Conservation (phyloP, 129 eudicot genomes). For the Calendula officinalis region DNA sequence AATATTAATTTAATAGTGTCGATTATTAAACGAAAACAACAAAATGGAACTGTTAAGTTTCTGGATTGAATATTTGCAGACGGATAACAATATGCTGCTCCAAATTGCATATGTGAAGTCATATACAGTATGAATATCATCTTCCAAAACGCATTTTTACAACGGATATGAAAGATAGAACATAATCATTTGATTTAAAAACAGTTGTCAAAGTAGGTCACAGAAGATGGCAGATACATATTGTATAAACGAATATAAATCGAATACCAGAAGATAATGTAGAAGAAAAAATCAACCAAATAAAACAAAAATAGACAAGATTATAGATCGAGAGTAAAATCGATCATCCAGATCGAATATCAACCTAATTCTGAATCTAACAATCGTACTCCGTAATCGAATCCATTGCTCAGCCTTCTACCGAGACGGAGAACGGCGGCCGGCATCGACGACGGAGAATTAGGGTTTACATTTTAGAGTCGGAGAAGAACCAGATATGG, state of each 20-base stretch:
- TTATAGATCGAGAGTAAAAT: background rate
- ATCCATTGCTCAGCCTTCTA: conserved; percentile 6
- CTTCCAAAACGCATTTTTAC: no score
- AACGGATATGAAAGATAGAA: no score
- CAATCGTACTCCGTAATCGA: conserved; percentile 5
- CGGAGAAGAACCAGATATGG: background rate
- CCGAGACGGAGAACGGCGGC: background rate
- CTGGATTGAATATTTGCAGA: background rate
- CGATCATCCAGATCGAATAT: background rate
- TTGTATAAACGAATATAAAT: no score
- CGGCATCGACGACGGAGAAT: background rate
- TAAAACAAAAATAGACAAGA: background rate
- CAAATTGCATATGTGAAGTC: background rate
- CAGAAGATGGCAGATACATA: no score
- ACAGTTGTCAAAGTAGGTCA: no score
- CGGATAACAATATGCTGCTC: background rate
- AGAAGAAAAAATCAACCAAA: background rate
- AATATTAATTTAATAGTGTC: no score
- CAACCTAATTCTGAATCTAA: conserved; percentile 12
- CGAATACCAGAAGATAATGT: no score
- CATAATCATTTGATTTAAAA: no score
- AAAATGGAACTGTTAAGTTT: background rate
- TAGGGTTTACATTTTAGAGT: background rate
- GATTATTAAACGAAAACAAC: background rate
- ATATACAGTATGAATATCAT: no score